phyloP scores from a whole-genome alignment of 1,139 yeast genomes.

The Taphrina deformans region DNA sequence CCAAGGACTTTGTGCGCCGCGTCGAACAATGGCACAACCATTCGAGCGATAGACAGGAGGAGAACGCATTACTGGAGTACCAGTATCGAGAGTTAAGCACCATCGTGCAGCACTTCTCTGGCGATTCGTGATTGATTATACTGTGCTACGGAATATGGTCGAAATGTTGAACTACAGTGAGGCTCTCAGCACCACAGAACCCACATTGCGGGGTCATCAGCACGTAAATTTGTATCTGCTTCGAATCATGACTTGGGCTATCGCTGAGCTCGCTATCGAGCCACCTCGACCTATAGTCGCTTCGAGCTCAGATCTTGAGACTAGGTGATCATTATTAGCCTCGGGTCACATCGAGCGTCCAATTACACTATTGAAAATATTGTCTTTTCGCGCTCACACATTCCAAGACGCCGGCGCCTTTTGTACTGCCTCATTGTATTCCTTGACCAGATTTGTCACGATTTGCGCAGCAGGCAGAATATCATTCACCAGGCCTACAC shows the following conservation, averaged over 20 bases:
- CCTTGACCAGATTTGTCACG: conserved; percentile 25
- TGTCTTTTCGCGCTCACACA: neutral
- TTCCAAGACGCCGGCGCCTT: neutral
- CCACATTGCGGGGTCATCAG: too few species aligned
- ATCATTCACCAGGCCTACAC: conserved; percentile 36
- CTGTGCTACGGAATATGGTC: too few species aligned
- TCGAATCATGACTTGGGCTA: too few species aligned
- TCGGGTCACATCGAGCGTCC: too few species aligned
- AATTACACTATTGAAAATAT: too few species aligned
- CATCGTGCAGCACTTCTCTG: conserved; percentile 6
- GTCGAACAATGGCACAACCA: neutral
- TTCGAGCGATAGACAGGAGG: neutral
- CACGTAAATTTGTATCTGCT: too few species aligned
- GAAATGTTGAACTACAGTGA: too few species aligned
- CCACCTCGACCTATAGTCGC: too few species aligned
- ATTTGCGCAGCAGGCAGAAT: conserved; percentile 35
- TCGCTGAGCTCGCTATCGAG: too few species aligned
- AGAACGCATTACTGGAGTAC: neutral
- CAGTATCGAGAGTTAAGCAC: conserved; percentile 1
- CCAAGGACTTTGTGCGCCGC: conserved; percentile 2
- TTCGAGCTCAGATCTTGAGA: too few species aligned
- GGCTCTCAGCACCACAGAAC: too few species aligned
- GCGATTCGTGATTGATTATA: neutral
- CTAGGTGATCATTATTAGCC: too few species aligned
- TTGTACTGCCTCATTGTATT: conserved; percentile 22